Evolutionary conservation across 2,329 filamentous ascomycete genomes (phyloP), one percentile per base, ranked within the genome.

Genomic region (Ascochyta pisi): DNA sequence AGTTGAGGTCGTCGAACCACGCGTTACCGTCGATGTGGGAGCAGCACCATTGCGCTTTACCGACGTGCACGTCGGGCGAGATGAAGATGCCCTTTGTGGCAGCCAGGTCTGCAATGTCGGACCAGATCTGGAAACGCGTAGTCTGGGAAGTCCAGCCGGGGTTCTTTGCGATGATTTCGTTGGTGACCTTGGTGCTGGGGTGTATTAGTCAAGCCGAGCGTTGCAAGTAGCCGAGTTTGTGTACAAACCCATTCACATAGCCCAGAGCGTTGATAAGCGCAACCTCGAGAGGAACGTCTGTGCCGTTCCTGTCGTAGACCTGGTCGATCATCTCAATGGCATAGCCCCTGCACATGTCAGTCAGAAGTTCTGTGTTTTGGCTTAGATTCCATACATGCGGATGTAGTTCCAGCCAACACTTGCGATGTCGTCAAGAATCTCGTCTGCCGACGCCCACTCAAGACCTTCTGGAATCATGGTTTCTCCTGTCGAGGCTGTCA

Each of bases 341-440:
- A 47, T 78, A 79, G 0, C 76, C 77, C 61, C 64, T 69, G 42
- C 8, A n/a, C 8, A 35, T 15, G 29, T 63, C 27, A 57, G 57
- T 22, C 37, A 8, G 26, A 16, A 12, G 27, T 15, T 12, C 24
- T 45, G n/a, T 33, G 9, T 9, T 23, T 27, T 3, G n/a, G 34
- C 15, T 1, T 24, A n/a, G 22, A 10, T 7, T 27, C 59, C 61
- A 24, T 43, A 67, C 59, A 79, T 70, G 42, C 85, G 83, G 38
- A 87, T 84, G 72, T 84, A 86, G 76, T 87, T 87, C 79, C 86
- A 86, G 38, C 83, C 83, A 48, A 82, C 77, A 27, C 69, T 65
- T 37, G 76, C 74, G 63, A 87, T 82, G 75, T 82, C 83, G 63
- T 77, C 72, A 56, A 82, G 79, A 37, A 86, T 81, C 54, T 73